Conservation (phyloP, 2,329 filamentous ascomycete genomes). For the Aspergillus sp. region DNA sequence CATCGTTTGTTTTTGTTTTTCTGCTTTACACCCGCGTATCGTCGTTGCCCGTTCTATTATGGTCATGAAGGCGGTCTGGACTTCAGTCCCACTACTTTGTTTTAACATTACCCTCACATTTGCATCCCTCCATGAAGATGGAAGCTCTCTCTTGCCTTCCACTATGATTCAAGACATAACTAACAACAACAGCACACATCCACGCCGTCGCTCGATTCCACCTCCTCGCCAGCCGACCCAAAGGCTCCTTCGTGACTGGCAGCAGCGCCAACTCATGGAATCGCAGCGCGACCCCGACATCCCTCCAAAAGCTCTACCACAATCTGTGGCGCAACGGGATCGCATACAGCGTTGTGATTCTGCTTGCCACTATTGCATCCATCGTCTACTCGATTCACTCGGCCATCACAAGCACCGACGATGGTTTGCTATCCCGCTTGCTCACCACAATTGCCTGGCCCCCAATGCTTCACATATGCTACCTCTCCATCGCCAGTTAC, state of each 20-base stretch:
- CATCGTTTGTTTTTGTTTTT: background rate
- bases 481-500: conserved; percentile 20
- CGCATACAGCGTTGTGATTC: conserved; percentile 18
- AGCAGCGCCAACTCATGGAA: conserved; percentile 31
- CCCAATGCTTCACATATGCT: conserved; percentile 25
- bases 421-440: background rate
- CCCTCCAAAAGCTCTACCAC: conserved; percentile 11
- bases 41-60: background rate
- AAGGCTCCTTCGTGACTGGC: conserved; percentile 35
- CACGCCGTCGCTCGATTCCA: conserved; percentile 27
- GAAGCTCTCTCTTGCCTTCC: background rate
- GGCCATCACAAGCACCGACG: background rate
- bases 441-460: conserved; percentile 27
- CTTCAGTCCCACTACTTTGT: background rate
- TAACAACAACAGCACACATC: conserved; percentile 22
- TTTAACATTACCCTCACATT: background rate
- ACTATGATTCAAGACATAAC: background rate
- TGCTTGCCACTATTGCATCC: conserved; percentile 16
- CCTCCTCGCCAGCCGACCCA: conserved; percentile 26
- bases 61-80: background rate
- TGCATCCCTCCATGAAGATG: background rate
- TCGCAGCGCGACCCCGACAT: conserved; percentile 7
- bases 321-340: conserved; percentile 24
- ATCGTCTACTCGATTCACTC: background rate
- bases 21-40: background rate